Evolutionary conservation across 768 basidiomycete genomes (phyloP).

Genomic region (Tylopilus cervinicoccineus): DNA sequence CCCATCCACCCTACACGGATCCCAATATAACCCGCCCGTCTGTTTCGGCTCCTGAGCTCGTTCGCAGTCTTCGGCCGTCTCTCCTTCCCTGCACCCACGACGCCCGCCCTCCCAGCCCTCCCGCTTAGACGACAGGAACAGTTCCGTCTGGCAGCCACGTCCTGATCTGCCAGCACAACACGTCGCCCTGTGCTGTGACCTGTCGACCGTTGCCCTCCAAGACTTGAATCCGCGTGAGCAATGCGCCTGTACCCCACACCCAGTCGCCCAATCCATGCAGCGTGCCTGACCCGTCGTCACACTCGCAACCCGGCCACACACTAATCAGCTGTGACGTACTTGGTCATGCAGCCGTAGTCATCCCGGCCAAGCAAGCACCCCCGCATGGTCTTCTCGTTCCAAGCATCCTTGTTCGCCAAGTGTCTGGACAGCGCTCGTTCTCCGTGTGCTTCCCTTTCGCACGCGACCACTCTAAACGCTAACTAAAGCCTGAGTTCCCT

Average conservation of each 20-base stretch:
- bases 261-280: background rate
- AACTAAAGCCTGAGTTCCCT: slow-evolving; percentile 7
- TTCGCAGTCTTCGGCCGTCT: background rate
- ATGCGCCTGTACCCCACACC: slow-evolving; percentile 1
- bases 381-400: too few species aligned
- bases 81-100: too few species aligned
- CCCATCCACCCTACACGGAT: too few species aligned
- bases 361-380: too few species aligned
- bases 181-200: too few species aligned
- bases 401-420: too few species aligned
- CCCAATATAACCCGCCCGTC: background rate
- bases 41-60: slow-evolving; percentile 6
- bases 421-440: background rate
- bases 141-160: background rate
- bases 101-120: background rate
- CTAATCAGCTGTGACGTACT: too few species aligned
- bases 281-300: too few species aligned
- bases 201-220: too few species aligned
- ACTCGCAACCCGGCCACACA: too few species aligned
- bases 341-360: too few species aligned
- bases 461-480: slow-evolving; percentile 10
- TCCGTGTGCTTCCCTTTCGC: slow-evolving; percentile 6
- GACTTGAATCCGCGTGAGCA: background rate
- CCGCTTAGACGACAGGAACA: slow-evolving; percentile 3
- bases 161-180: background rate